These are phyloP conservation scores for Nyssa sinensis DNA, from an alignment of 148 eudicot species.

Conservation along the genomic window DNA sequence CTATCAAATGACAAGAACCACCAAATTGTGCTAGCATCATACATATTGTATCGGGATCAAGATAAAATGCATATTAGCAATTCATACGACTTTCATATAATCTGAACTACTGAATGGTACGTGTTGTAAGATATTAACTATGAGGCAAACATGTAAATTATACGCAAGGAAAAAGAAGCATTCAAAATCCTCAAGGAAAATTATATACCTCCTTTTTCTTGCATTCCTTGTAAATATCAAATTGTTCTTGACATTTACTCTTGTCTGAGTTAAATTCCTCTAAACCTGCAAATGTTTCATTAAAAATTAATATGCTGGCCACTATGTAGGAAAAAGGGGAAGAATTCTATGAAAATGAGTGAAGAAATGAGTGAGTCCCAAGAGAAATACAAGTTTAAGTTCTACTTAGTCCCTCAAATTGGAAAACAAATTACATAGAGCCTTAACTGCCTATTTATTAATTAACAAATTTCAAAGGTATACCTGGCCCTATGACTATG, in stretches of 20 bases:
- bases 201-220: constrained; percentile 82
- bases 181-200: not conserved
- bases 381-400: not conserved
- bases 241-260: constrained; percentile 92
- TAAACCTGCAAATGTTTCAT: constrained; percentile 50
- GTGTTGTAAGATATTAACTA: not conserved
- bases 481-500: not conserved
- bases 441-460: not conserved
- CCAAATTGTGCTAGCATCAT: not conserved
- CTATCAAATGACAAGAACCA: not conserved
- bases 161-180: not conserved
- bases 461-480: no score
- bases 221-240: constrained; percentile 97
- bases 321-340: not conserved
- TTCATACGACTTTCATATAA: no score
- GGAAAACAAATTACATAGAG: not conserved
- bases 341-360: not conserved
- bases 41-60: no score
- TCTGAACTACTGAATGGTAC: no score
- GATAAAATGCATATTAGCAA: no score
- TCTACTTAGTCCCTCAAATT: not conserved
- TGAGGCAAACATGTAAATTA: not conserved
- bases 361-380: not conserved
- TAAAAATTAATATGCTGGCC: not conserved
- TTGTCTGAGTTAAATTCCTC: constrained; percentile 70